A percentile compares a stretch with the other conserved stretches of the same genome.
Evolutionary conservation across 73 alveolate genomes (phyloP).

Genomic region (Uronychia binucleata): DNA sequence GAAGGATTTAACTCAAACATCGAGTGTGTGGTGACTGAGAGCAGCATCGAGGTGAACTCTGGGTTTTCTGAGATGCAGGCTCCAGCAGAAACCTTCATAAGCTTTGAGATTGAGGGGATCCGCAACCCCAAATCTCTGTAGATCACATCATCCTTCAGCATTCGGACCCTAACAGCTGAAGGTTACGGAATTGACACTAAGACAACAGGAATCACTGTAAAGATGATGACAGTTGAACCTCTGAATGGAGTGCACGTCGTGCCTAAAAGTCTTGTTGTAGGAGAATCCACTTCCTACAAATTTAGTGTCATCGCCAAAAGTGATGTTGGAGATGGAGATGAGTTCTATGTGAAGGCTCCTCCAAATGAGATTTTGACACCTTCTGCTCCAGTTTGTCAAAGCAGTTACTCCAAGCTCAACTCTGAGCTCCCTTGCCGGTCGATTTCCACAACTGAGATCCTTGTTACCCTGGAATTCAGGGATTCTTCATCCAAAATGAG

Average conservation of each 20-base stretch:
- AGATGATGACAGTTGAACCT: not conserved
- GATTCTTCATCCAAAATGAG: not conserved
- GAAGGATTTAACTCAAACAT: not conserved
- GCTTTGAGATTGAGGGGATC: not conserved
- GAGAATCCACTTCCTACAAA: not conserved
- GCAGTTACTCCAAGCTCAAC: not conserved
- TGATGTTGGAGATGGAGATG: not conserved
- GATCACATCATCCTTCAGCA: conserved; percentile 3
- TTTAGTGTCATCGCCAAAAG: not conserved
- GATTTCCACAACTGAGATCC: not conserved
- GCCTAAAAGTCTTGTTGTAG: not conserved
- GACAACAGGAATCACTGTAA: conserved; percentile 1
- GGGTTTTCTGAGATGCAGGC: not conserved
- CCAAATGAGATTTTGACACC: not conserved
- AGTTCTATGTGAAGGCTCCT: conserved; percentile 1
- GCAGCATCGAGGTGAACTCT: not conserved
- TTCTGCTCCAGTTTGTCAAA: not conserved
- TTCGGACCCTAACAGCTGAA: not conserved
- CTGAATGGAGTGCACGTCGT: not conserved
- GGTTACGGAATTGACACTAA: conserved; percentile 25
- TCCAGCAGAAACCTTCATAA: not conserved
- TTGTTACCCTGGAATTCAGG: not conserved
- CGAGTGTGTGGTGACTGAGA: not conserved
- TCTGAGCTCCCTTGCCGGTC: not conserved
- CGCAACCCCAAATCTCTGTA: conserved; percentile 2